These are phyloP conservation scores for Suillus clintonianus DNA, from an alignment of 768 basidiomycete species.

Conservation along the genomic window DNA sequence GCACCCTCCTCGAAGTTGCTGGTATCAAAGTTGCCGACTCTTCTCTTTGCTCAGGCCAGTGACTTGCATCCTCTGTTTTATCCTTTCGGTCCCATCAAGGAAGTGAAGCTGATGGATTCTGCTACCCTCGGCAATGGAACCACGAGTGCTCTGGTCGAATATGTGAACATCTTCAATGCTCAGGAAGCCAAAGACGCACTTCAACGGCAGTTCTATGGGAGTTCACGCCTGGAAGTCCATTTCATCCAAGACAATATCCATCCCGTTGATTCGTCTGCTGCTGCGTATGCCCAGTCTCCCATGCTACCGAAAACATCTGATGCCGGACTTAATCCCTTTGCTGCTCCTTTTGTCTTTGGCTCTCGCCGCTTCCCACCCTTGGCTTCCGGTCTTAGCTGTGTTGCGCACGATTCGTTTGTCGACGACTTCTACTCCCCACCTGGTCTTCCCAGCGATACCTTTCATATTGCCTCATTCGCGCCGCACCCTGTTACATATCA, in stretches of 20 bases:
- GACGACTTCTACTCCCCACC: conserved; percentile 7
- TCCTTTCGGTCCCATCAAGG: conserved; percentile 71
- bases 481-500: conserved; percentile 23
- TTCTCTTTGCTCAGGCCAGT: conserved; percentile 65
- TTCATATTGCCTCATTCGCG: conserved; percentile 14
- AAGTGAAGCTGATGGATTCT: conserved; percentile 51
- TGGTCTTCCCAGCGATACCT: conserved; percentile 23
- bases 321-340: conserved; percentile 33
- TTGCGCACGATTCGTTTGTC: conserved; percentile 2
- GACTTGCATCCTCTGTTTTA: conserved; percentile 75
- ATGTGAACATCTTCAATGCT: conserved; percentile 52
- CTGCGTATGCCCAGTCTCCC: conserved; percentile 3
- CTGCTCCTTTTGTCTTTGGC: conserved; percentile 28
- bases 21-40: conserved; percentile 63
- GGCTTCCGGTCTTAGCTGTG: conserved; percentile 4
- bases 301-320: conserved; percentile 16
- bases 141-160: conserved; percentile 66
- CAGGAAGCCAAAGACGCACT: conserved; percentile 65
- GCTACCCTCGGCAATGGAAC: conserved; percentile 38
- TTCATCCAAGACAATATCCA: conserved; percentile 29
- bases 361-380: conserved; percentile 8
- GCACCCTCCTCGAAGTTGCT: conserved; percentile 54
- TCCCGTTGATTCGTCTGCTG: conserved; percentile 10
- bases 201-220: conserved; percentile 63
- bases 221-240: conserved; percentile 41